Evolutionary conservation across 192 early-diverging fungal species (phyloP).

Genomic region (Podila verticillata): DNA sequence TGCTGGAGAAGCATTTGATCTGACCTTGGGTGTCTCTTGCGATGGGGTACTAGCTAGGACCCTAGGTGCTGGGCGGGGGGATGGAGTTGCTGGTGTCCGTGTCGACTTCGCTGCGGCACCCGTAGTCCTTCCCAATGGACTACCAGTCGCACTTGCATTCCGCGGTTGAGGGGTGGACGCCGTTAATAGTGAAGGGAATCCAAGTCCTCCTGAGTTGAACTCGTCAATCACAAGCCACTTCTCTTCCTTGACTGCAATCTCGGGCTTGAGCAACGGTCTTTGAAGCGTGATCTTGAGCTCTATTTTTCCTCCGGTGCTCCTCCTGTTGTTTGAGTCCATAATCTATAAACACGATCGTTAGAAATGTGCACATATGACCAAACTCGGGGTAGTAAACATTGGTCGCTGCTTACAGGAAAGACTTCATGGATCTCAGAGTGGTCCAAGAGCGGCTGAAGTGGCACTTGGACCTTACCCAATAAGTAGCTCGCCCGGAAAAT

Average conservation of each 20-base stretch:
- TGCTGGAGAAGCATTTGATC: conserved; percentile 2
- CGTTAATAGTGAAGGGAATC: conserved; percentile 16
- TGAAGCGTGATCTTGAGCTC: conserved; percentile 72
- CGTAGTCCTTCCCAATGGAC: conserved; percentile 5
- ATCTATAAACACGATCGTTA: conserved; percentile 54
- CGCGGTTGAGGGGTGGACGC: background rate
- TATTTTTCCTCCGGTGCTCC: conserved; percentile 71
- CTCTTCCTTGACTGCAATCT: conserved; percentile 68
- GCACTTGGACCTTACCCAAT: conserved; percentile 68
- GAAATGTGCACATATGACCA: background rate
- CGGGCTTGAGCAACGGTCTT: conserved; percentile 64
- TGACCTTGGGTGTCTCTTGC: background rate
- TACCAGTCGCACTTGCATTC: background rate
- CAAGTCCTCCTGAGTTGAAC: conserved; percentile 46
- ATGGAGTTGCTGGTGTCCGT: conserved; percentile 1
- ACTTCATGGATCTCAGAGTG: conserved; percentile 74
- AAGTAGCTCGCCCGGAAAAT: conserved; percentile 61
- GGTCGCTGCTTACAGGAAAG: conserved; percentile 62
- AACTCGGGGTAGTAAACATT: background rate
- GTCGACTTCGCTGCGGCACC: conserved; percentile 2
- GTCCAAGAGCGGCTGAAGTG: conserved; percentile 64
- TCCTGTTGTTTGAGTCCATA: conserved; percentile 65
- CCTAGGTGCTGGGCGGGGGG: conserved; percentile 9
- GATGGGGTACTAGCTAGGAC: background rate
- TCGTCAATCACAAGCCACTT: conserved; percentile 74